These are phyloP conservation scores for Aphanomyces cochlioides DNA, from an alignment of 352 stramenopile genomes.

Conservation along the genomic window DNA sequence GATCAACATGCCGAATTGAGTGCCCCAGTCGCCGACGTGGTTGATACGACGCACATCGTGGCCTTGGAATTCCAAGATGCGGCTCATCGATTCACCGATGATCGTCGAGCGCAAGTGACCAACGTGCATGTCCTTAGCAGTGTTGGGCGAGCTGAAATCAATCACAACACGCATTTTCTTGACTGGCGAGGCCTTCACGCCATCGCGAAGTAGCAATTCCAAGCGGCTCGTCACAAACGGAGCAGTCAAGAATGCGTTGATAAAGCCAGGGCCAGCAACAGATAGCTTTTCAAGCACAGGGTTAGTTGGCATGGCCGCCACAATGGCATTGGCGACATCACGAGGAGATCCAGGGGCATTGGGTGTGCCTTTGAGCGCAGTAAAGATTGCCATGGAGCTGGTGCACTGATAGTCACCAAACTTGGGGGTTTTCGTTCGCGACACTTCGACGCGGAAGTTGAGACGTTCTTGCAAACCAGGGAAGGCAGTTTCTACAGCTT, in stretches of 20 bases:
- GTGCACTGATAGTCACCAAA: constrained; percentile 99
- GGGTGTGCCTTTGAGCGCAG: constrained; percentile 89
- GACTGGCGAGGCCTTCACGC: constrained; percentile 80
- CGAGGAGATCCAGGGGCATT: constrained; percentile 69
- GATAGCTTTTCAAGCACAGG: constrained; percentile 85
- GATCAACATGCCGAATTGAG: constrained; percentile 99
- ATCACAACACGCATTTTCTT: constrained; percentile 67
- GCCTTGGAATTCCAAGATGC: constrained; percentile 83
- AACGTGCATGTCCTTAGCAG: constrained; percentile 88
- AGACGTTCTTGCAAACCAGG: constrained; percentile 47
- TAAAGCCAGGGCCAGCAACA: constrained; percentile 95
- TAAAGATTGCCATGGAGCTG: constrained; percentile 95
- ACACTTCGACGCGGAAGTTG: constrained; percentile 64
- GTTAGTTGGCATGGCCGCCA: constrained; percentile 78
- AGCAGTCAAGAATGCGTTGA: constrained; percentile 93
- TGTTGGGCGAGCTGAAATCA: constrained; percentile 86
- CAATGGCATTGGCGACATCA: constrained; percentile 88
- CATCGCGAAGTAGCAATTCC: constrained; percentile 63
- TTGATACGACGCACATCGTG: constrained; percentile 80
- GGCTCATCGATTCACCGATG: constrained; percentile 82
- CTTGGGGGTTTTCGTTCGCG: constrained; percentile 74
- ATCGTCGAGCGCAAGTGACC: constrained; percentile 90
- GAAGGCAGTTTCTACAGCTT: constrained; percentile 67
- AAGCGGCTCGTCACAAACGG: constrained; percentile 75
- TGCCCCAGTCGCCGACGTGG: constrained; percentile 84